These are phyloP conservation scores for Golovinomyces cichoracearum DNA, from an alignment of 2,329 filamentous ascomycete species.

Conservation along the genomic window DNA sequence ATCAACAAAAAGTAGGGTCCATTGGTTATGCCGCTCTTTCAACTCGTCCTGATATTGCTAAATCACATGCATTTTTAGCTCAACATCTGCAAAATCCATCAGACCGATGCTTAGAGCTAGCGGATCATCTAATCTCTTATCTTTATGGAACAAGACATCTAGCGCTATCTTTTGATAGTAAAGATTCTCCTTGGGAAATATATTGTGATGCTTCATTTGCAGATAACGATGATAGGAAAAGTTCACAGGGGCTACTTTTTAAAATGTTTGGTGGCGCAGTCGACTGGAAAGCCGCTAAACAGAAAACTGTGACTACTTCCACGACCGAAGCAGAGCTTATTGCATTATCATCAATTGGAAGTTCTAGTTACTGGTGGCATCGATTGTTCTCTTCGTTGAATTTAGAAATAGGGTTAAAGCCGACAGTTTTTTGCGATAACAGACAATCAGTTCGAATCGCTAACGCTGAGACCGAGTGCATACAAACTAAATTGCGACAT, in stretches of 20 bases:
- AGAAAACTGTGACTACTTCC: not conserved
- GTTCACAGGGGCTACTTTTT: not conserved
- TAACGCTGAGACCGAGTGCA: too few species aligned
- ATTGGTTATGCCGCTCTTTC: not conserved
- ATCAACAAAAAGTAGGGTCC: not conserved
- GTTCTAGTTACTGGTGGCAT: not conserved
- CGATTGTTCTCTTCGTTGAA: not conserved
- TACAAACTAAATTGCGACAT: too few species aligned
- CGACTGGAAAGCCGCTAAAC: not conserved
- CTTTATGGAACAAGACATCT: not conserved
- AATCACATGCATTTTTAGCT: not conserved
- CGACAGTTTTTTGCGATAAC: not conserved
- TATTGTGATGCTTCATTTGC: not conserved
- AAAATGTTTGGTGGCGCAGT: not conserved
- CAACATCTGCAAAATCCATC: not conserved
- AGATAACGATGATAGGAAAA: not conserved
- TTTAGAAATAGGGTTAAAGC: not conserved
- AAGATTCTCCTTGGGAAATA: not conserved
- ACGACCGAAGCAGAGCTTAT: not conserved
- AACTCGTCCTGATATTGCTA: not conserved
- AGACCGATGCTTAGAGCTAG: not conserved
- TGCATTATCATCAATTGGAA: not conserved
- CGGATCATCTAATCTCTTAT: not conserved
- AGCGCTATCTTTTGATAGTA: not conserved
- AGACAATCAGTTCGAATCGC: not conserved